These are phyloP conservation scores for Hypoxylon lienhwacheense DNA, from an alignment of 495 filamentous ascomycete species.

Conservation along the genomic window DNA sequence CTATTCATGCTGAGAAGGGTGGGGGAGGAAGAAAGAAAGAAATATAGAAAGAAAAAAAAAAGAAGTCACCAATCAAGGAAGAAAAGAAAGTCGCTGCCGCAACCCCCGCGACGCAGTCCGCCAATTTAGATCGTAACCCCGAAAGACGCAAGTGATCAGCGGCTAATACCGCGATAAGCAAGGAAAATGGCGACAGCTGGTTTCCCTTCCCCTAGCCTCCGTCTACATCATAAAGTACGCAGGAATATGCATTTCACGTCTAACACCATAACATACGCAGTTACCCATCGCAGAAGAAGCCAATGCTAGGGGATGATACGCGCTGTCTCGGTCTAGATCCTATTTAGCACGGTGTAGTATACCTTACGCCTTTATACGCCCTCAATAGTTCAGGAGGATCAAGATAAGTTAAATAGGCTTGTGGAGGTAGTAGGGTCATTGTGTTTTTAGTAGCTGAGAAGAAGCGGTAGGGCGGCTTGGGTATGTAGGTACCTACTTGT, in stretches of 20 bases:
- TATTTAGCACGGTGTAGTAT: too few species aligned
- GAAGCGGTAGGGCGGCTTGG: constrained; percentile 25
- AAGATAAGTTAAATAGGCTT: neutral
- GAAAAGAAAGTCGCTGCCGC: constrained; percentile 1
- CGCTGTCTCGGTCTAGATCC: constrained; percentile 19
- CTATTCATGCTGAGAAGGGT: neutral
- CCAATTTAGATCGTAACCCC: constrained; percentile 25
- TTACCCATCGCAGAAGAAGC: constrained; percentile 4
- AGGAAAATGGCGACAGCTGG: constrained; percentile 19
- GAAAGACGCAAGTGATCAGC: constrained; percentile 26
- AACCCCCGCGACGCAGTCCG: constrained; percentile 10
- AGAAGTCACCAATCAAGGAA: constrained; percentile 3
- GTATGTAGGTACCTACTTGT: too few species aligned
- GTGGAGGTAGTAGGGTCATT: constrained; percentile 22
- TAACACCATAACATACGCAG: neutral
- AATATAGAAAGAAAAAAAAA: neutral
- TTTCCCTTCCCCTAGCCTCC: too few species aligned
- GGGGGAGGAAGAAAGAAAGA: neutral
- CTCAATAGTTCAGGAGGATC: neutral
- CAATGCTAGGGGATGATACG: constrained; percentile 14
- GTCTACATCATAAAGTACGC: too few species aligned
- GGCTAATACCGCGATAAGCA: constrained; percentile 29
- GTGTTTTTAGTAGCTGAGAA: constrained; percentile 7
- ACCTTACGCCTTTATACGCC: constrained; percentile 1
- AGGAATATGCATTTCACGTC: too few species aligned